These are phyloP conservation scores for Hyphopichia burtonii DNA, from an alignment of 1,139 yeast species.

Conservation along the genomic window DNA sequence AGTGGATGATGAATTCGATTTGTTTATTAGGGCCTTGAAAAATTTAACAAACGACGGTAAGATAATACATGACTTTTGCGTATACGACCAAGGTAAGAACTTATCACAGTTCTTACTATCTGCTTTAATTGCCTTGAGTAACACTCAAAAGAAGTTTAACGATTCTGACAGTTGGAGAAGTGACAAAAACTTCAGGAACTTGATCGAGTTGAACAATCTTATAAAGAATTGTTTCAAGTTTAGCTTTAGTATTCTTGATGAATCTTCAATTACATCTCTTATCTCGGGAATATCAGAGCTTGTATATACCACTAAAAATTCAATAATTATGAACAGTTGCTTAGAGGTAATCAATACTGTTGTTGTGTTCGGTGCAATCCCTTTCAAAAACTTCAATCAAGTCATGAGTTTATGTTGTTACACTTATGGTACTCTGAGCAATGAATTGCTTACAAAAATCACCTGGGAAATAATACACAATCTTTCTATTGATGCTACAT, in stretches of 20 bases:
- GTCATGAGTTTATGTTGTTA: constrained; percentile 47
- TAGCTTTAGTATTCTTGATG: constrained; percentile 48
- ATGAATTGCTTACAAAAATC: constrained; percentile 32
- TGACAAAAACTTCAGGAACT: constrained; percentile 13
- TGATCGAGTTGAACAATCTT: constrained; percentile 31
- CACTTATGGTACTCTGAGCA: constrained; percentile 33
- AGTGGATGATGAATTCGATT: constrained; percentile 53
- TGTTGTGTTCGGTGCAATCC: constrained; percentile 48
- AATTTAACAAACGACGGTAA: constrained; percentile 60
- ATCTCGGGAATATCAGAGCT: constrained; percentile 37
- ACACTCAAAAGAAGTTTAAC: constrained; percentile 9
- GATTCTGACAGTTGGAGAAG: constrained; percentile 5
- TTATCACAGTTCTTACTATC: constrained; percentile 27
- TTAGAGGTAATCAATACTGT: constrained; percentile 48
- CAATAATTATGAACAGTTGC: constrained; percentile 37
- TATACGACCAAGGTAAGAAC: constrained; percentile 43
- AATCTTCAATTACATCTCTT: constrained; percentile 31
- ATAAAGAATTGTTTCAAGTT: constrained; percentile 47
- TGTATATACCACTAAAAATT: constrained; percentile 43
- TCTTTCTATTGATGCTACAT: constrained; percentile 20
- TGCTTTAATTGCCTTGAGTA: constrained; percentile 14
- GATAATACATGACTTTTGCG: constrained; percentile 57
- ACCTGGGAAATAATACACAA: constrained; percentile 30
- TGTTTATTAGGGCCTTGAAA: constrained; percentile 52
- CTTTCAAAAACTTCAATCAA: constrained; percentile 34